phyloP scores from a whole-genome alignment of 2,329 filamentous ascomycete species.

The Paracorniculantispora psalliotae region DNA sequence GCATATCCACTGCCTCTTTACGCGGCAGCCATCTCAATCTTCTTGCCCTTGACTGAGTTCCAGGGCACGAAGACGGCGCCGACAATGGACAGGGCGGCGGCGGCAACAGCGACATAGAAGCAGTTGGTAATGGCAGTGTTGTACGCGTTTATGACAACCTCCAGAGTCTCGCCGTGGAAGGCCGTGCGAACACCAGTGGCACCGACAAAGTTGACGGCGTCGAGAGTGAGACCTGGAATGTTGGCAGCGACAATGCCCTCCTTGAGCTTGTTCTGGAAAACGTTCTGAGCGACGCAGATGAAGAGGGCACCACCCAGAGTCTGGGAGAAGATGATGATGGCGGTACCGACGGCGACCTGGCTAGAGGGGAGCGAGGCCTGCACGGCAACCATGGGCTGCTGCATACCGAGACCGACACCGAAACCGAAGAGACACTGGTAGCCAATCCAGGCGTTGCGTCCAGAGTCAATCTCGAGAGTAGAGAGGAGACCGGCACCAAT shows the following conservation, averaged over 20 bases:
- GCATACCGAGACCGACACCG: slow-evolving; percentile 39
- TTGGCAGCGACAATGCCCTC: slow-evolving; percentile 30
- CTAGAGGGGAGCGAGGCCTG: slow-evolving; percentile 38
- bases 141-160: slow-evolving; percentile 36
- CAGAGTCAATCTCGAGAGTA: slow-evolving; percentile 21
- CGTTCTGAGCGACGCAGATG: slow-evolving; percentile 45
- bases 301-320: slow-evolving; percentile 43
- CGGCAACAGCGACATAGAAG: slow-evolving; percentile 39
- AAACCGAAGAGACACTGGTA: slow-evolving; percentile 36
- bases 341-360: slow-evolving; percentile 43
- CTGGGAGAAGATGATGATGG: slow-evolving; percentile 43
- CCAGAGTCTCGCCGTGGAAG: slow-evolving; percentile 26
- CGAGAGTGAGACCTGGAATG: slow-evolving; percentile 31
- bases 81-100: slow-evolving; percentile 39
- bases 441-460: slow-evolving; percentile 15
- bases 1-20: slow-evolving; percentile 13
- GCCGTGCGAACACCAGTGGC: slow-evolving; percentile 32
- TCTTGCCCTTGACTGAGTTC: slow-evolving; percentile 54
- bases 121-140: slow-evolving; percentile 38
- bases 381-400: slow-evolving; percentile 40
- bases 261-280: slow-evolving; percentile 45
- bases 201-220: slow-evolving; percentile 28
- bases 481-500: slow-evolving; percentile 34
- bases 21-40: slow-evolving; percentile 28
- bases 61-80: slow-evolving; percentile 44